Conservation (phyloP, 2,329 filamentous ascomycete genomes). For the Scedosporium apiospermum region DNA sequence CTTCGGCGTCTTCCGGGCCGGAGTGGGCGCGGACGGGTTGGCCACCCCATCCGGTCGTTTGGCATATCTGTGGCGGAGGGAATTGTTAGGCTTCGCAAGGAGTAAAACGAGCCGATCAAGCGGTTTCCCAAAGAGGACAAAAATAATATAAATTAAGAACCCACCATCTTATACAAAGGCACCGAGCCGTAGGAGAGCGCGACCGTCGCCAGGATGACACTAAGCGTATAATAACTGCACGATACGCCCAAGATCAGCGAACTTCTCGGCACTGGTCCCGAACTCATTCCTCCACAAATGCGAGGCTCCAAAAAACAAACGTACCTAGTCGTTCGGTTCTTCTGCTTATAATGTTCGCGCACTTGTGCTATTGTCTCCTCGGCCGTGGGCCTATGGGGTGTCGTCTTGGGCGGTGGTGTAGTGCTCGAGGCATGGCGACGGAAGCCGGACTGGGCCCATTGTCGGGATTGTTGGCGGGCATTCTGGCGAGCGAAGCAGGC, state of each 20-base stretch:
- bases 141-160: too few species aligned
- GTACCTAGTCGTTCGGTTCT: slow-evolving; percentile 53
- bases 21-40: slow-evolving; percentile 78
- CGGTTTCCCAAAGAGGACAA: background rate
- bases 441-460: slow-evolving; percentile 7
- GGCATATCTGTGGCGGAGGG: slow-evolving; percentile 53
- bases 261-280: too few species aligned
- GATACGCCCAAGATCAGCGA: background rate
- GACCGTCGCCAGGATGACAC: slow-evolving; percentile 69
- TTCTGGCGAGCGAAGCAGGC: slow-evolving; percentile 8
- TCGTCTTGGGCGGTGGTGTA: slow-evolving; percentile 8
- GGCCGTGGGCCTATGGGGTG: slow-evolving; percentile 16
- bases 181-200: slow-evolving; percentile 77
- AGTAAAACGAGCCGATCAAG: background rate
- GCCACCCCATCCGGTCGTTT: slow-evolving; percentile 83
- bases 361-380: slow-evolving; percentile 50
- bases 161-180: slow-evolving; percentile 77
- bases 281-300: background rate
- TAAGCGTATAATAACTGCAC: slow-evolving; percentile 61
- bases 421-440: slow-evolving; percentile 4
- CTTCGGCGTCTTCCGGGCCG: slow-evolving; percentile 38
- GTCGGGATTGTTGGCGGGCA: slow-evolving; percentile 7
- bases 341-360: slow-evolving; percentile 52
- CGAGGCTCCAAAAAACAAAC: slow-evolving; percentile 7
- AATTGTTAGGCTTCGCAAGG: background rate